Evolutionary conservation across 257 asterid species (phyloP), one percentile per base, ranked within the genome.

Genomic region (Solanum chaucha): DNA sequence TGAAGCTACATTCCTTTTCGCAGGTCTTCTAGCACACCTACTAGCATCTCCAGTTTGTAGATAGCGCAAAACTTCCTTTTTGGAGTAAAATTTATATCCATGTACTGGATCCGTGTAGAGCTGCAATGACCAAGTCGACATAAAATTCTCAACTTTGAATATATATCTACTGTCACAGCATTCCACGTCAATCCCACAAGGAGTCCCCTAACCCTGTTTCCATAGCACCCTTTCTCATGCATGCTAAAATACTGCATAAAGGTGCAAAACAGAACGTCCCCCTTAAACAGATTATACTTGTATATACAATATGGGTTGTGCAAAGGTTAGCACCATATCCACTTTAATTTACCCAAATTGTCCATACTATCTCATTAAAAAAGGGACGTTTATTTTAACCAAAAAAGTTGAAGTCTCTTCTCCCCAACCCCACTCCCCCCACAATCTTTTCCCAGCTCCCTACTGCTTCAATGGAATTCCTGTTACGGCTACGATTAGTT

Each of bases 41-140:
- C 71, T 64, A 64, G 86, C 58, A 35, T 88, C 88, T 55, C 83
- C 84, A 51, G 86, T 61, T 67, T 88, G 86, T 46, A 88, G 64
- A 80, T 88, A 88, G 40, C 88, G 74, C 8, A 48, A 26, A 34
- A 48, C 77, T 44, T 88, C 88, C 71, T 65, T 46, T 85, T 85
- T 78, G 24, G 88, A 85, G n/a, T 65, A 46, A 35, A 85, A 88
- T 32, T 15, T 46, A 65, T 88, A 78, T 14, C 88, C 88, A 65
- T 78, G 73, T 30, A 78, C 86, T 28, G 90, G 88, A 24, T 88
- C 88, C 7, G 30, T 68, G 86, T 85, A 88, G 70, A 58, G 11
- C 90, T 85, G 86, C 35, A 75, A 82, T 67, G 81, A 85, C 48
- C 34, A 85, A 85, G 87, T 41, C 7, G 26, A 19, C 36, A 70